phyloP scores from a whole-genome alignment of 2,329 filamentous ascomycete species.

The Colletotrichum camelliae region DNA sequence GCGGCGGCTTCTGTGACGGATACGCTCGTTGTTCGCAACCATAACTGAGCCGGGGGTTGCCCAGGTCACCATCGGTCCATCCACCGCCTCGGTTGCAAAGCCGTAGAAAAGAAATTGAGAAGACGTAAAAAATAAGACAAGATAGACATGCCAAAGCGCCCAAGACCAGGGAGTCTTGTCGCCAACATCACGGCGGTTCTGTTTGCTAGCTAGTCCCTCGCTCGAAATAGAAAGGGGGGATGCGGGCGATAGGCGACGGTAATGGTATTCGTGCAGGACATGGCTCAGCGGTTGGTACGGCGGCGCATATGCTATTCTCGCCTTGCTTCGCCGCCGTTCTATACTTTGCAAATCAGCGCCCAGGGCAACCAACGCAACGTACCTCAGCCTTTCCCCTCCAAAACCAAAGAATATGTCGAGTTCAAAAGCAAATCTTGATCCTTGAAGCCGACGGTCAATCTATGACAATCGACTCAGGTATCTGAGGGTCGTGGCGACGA shows the following conservation, averaged over 20 bases:
- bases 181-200: neutral
- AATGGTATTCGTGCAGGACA: neutral
- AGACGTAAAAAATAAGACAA: neutral
- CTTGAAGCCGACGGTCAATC: neutral
- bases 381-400: neutral
- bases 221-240: neutral
- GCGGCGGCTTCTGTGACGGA: neutral
- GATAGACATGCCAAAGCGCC: neutral
- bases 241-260: neutral
- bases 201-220: neutral
- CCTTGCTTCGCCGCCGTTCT: neutral
- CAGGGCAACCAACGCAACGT: neutral
- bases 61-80: neutral
- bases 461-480: neutral
- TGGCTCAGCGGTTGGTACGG: neutral
- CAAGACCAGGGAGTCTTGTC: neutral
- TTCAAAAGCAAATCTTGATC: neutral
- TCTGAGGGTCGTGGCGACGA: neutral
- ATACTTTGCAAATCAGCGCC: neutral
- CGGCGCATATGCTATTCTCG: constrained; percentile 9
- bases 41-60: neutral
- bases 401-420: neutral
- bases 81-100: neutral
- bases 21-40: neutral
- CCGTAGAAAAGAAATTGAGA: neutral